Percentiles rank a stretch among this genome's conserved stretches.
These are phyloP conservation scores for Rhinocladiella mackenziei DNA, from an alignment of 2,329 filamentous ascomycete species.

Conservation along the genomic window DNA sequence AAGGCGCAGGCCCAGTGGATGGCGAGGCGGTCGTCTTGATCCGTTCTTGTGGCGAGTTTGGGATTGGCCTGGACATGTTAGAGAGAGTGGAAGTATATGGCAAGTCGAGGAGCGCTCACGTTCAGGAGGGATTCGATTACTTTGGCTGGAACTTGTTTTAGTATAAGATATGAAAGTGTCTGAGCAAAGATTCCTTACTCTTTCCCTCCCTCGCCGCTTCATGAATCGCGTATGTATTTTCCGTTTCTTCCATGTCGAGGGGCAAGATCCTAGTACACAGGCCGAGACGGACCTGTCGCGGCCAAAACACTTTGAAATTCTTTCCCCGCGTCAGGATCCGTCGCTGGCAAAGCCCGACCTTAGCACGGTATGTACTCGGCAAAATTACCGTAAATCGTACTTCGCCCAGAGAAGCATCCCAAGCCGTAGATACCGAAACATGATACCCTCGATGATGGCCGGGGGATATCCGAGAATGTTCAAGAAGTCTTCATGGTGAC, in stretches of 20 bases:
- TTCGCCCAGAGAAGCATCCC: too few species aligned
- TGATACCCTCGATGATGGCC: too few species aligned
- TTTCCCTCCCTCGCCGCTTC: slow-evolving; percentile 80
- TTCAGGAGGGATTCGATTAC: slow-evolving; percentile 8
- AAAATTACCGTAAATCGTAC: too few species aligned
- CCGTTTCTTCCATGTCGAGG: slow-evolving; percentile 29
- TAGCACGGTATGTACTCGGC: too few species aligned
- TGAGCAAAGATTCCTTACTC: slow-evolving; percentile 52
- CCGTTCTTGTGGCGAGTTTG: slow-evolving; percentile 67
- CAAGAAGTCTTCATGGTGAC: too few species aligned
- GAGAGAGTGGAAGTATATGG: background rate
- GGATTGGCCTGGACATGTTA: slow-evolving; percentile 53
- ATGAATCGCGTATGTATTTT: slow-evolving; percentile 73
- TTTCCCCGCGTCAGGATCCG: too few species aligned
- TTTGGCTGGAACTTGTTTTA: slow-evolving; percentile 7
- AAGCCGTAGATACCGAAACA: too few species aligned
- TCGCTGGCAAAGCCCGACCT: too few species aligned
- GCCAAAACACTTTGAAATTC: background rate
- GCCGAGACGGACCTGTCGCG: background rate
- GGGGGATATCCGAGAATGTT: too few species aligned
- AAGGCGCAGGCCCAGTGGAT: slow-evolving; percentile 92
- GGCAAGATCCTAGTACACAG: too few species aligned
- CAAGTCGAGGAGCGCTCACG: slow-evolving; percentile 1
- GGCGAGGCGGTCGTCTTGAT: slow-evolving; percentile 83
- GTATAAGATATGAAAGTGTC: slow-evolving; percentile 1